Evolutionary conservation across 192 early-diverging fungal genomes (phyloP).

Genomic region (Entomortierella chlamydospora): DNA sequence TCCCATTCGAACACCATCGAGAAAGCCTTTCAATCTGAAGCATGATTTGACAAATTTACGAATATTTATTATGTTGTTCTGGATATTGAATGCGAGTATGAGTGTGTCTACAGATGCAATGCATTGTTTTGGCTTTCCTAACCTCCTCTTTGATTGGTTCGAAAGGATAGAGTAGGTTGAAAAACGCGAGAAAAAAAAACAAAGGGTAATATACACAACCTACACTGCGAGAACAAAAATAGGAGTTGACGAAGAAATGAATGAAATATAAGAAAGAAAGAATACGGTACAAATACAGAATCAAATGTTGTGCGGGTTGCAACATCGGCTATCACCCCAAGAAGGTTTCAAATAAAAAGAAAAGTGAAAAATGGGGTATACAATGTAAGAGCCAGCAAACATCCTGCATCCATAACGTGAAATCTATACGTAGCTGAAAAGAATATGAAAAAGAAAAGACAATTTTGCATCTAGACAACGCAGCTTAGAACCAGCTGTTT

Average conservation of each 20-base stretch:
- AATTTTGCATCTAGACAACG: background rate
- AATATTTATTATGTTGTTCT: constrained; percentile 3
- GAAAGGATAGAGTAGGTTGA: background rate
- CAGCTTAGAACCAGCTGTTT: constrained; percentile 74
- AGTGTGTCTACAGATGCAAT: background rate
- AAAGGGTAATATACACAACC: background rate
- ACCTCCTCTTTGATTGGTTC: background rate
- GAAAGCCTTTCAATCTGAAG: no score
- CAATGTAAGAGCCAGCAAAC: constrained; percentile 36
- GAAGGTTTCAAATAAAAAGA: constrained; percentile 41
- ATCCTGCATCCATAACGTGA: constrained; percentile 53
- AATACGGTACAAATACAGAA: constrained; percentile 47
- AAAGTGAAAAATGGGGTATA: constrained; percentile 34
- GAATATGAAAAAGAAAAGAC: constrained; percentile 8
- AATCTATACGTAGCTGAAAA: constrained; percentile 20
- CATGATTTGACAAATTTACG: no score
- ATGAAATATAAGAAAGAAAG: constrained; percentile 17
- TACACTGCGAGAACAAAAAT: background rate
- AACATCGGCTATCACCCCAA: constrained; percentile 33
- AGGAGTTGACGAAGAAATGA: background rate
- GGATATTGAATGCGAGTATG: constrained; percentile 2
- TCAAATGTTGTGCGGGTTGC: constrained; percentile 35
- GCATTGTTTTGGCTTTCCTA: background rate
- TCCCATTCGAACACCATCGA: no score
- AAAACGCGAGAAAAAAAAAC: background rate